Base-by-base conservation (phyloP, 805 yeast species). In the Wickerhamiella musiphila region DNA sequence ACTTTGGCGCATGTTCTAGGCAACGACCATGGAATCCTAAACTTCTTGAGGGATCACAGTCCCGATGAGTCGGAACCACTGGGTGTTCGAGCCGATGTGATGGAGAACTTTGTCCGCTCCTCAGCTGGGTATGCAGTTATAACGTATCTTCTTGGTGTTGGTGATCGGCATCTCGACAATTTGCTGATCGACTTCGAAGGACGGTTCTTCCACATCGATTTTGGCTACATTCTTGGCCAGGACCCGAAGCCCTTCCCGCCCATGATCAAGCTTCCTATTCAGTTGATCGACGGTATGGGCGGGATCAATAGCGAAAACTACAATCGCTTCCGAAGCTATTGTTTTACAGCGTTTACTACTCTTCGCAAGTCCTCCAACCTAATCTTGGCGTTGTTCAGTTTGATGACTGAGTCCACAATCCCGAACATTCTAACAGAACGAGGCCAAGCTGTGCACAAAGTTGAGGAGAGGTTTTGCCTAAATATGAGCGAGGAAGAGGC, bases 221-320 rank as follows among this genome's bases (percentile, higher is more conserved):
- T 81, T 53, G 99, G 99, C 1, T 90, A 90, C 48, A 86, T 90
- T 31, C 58, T 90, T 34, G 99, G 99, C 0, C 74, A 84, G 33
- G 99, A 90, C 52, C 99, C 99, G 2, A 90, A 90, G 52, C 96
- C 96, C 10, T 90, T 90, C 56, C 96, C 99, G 10, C 99, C 99
- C 1, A 63, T 86, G 57, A 90, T 90, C 95, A 90, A 90, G 49
- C 59, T 90, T 23, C 98, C 98, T 0, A 90, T 90, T 26, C 98
- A 90, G 54, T 77, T 90, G 12, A 78, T 90, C 26, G 98, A 90
- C 42, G 96, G 95, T 0, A 90, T 90, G 82, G 99, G 99, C 2
- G 98, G 96, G 1, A 66, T 81, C 31, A 65, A 68, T 39, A 82
- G 86, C 31, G 78, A 76, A 26, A 84, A 86, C 51, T 90, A 79